Evolutionary conservation across 1,139 yeast genomes (phyloP), one percentile per base, ranked within the genome.

Genomic region (Pichia sp.): DNA sequence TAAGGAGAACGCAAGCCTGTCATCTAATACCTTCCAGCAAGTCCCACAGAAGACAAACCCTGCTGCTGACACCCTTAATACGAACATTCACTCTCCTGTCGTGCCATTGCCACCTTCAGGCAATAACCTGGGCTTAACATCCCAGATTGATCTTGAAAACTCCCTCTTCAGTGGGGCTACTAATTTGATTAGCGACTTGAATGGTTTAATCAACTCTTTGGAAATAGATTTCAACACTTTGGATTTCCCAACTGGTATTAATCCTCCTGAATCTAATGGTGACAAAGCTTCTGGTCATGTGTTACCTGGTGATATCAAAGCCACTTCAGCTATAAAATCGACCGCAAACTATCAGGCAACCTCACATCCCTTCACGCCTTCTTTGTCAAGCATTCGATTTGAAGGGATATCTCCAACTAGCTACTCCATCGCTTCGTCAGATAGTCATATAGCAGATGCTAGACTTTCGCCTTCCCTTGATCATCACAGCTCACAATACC

Each of bases 91-190:
- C 7, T 38, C 41, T 38, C 42, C 27, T 3, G 6, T n/a, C 10
- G 3, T 31, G 6, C 20, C 46, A n/a, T 4, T 41, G 31, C 5
- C 17, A 10, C 17, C 42, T 14, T 24, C 51, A n/a, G 16, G 16
- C 24, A 9, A 31, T 38, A 40, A 29, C 34, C 54, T 46, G 14
- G 36, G 41, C 31, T 27, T 29, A 4, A 2, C 36, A 24, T 58
- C 54, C 16, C 55, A 45, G 36, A 52, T 58, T 12, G 67, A 65
- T 36, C 44, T 67, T 1, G 69, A 67, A 52, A 62, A 63, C 44
- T 66, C 62, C 40, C 55, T 81, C 17, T 75, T 80, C 58, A 75
- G 76, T 58, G 84, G 80, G 51, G 85, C 85, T 3, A 71, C 76
- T 34, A 63, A 74, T 42, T 67, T 81, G 57, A 83, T 81, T 17